Conservation (phyloP, 805 yeast genomes). For the Spencermartinsiella europaea region DNA sequence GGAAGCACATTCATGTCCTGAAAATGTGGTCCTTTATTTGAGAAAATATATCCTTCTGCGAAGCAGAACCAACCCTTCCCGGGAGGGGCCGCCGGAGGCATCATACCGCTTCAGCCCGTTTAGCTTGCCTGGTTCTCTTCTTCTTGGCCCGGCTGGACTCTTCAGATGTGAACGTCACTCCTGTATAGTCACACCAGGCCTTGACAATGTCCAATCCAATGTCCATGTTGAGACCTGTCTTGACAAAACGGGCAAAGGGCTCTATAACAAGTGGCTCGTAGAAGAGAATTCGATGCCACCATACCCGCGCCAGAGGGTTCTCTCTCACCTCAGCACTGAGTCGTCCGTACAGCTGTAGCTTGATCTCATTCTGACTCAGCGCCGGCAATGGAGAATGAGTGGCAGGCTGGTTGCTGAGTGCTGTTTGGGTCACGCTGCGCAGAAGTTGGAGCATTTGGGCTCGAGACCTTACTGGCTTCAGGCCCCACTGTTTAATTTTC, state of each 20-base stretch:
- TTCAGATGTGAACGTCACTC: conserved; percentile 5
- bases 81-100: not conserved
- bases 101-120: too few species aligned
- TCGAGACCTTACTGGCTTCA: conserved; percentile 10
- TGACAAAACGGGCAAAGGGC: conserved; percentile 9
- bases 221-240: not conserved
- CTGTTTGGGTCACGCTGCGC: not conserved
- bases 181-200: conserved; percentile 12
- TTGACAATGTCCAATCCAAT: conserved; percentile 3
- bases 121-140: not conserved
- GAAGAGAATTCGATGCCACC: conserved; percentile 14
- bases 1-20: too few species aligned
- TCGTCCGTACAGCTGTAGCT: conserved; percentile 5
- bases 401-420: not conserved
- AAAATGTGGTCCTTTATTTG: too few species aligned
- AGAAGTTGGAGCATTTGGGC: conserved; percentile 13
- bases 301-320: conserved; percentile 6
- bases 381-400: not conserved
- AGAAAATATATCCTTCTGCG: too few species aligned
- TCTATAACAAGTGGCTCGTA: conserved; percentile 12
- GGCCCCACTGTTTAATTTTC: conserved; percentile 9
- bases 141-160: not conserved
- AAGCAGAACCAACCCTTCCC: not conserved
- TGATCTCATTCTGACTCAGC: not conserved
- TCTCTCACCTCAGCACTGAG: conserved; percentile 7